A percentile compares a stretch with the other conserved stretches of the same genome.
Conservation (phyloP, 2,329 filamentous ascomycete species). For the Penicillium sp. region DNA sequence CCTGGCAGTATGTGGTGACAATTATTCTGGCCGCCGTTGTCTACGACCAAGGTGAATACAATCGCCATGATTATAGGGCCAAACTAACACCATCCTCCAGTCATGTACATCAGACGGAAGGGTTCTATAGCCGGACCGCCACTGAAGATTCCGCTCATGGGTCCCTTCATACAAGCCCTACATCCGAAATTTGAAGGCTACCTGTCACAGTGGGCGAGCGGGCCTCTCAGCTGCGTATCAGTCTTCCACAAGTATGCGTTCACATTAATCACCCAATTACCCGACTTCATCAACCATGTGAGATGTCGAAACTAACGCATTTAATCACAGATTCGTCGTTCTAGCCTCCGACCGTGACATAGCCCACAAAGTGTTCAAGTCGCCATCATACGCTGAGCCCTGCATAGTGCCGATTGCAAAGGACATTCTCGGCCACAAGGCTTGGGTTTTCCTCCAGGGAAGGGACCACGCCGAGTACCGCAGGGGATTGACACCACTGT, state of each 20-base stretch:
- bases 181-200: slow-evolving; percentile 83
- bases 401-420: slow-evolving; percentile 84
- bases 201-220: slow-evolving; percentile 78
- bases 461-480: slow-evolving; percentile 86
- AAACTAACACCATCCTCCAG: slow-evolving; percentile 40
- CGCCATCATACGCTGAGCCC: slow-evolving; percentile 77
- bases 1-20: slow-evolving; percentile 43
- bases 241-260: slow-evolving; percentile 82
- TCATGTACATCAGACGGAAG: slow-evolving; percentile 65
- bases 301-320: background rate
- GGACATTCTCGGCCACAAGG: slow-evolving; percentile 78
- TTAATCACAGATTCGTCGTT: slow-evolving; percentile 69
- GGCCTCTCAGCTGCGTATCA: slow-evolving; percentile 85
- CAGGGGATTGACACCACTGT: slow-evolving; percentile 81
- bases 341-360: slow-evolving; percentile 87
- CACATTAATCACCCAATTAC: background rate
- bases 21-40: slow-evolving; percentile 63
- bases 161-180: slow-evolving; percentile 80
- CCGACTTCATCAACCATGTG: background rate
- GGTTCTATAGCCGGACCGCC: slow-evolving; percentile 65
- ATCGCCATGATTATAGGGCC: background rate
- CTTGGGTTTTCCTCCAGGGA: slow-evolving; percentile 91
- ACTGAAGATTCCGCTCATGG: slow-evolving; percentile 74
- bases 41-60: slow-evolving; percentile 74
- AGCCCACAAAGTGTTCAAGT: slow-evolving; percentile 88